Evolutionary conservation across 202 grass and related monocot species (phyloP).

Genomic region (Zizania palustris): DNA sequence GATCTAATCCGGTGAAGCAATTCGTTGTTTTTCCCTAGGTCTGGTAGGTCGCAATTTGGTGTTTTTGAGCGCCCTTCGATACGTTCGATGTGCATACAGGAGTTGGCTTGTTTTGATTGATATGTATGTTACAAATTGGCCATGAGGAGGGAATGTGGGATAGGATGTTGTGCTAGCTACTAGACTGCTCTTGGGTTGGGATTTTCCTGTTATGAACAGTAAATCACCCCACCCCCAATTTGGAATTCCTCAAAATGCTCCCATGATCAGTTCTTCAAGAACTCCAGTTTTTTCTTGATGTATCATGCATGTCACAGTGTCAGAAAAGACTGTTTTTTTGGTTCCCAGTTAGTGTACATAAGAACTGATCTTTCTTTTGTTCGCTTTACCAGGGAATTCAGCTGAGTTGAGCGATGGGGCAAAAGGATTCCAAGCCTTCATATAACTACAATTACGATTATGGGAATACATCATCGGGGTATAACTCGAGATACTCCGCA

Average conservation of each 20-base stretch:
- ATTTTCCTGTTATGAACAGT: not conserved
- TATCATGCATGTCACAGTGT: not conserved
- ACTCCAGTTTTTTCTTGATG: not conserved
- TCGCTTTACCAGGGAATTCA: constrained; percentile 18
- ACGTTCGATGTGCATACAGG: not conserved
- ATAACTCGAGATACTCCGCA: constrained; percentile 47
- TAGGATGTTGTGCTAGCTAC: constrained; percentile 1
- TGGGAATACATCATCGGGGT: constrained; percentile 40
- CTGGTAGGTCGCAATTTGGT: not conserved
- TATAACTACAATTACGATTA: constrained; percentile 43
- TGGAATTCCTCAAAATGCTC: not conserved
- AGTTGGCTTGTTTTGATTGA: not conserved
- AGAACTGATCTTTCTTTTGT: constrained; percentile 2
- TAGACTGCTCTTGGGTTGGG: not conserved
- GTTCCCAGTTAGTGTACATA: not conserved
- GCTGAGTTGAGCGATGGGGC: constrained; percentile 58
- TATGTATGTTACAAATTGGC: not conserved
- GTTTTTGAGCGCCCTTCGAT: constrained; percentile 3
- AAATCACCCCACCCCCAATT: not conserved
- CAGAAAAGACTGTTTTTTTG: constrained; percentile 9
- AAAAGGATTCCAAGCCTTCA: constrained; percentile 62
- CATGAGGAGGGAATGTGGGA: not conserved
- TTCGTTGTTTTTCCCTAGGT: not conserved
- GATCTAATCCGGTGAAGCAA: constrained; percentile 32
- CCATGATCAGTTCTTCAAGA: not conserved